These are phyloP conservation scores for Aurinia saxatilis DNA, from an alignment of 345 rosid genomes.

Conservation along the genomic window DNA sequence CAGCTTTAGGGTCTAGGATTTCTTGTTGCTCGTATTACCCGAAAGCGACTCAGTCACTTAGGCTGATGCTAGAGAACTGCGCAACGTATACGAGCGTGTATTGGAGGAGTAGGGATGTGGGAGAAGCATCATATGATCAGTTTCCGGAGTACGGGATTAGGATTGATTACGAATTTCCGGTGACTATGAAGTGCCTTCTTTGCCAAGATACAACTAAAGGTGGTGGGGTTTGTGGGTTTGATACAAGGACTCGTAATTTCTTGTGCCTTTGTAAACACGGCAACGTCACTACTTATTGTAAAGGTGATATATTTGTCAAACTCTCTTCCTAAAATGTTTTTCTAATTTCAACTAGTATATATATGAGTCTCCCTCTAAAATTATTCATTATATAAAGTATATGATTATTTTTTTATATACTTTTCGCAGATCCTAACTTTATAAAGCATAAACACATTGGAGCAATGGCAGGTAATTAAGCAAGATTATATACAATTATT, in stretches of 20 bases:
- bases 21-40: slow-evolving; percentile 89
- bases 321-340: neutral
- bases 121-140: slow-evolving; percentile 44
- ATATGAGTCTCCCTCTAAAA: neutral
- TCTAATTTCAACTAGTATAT: neutral
- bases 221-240: slow-evolving; percentile 70
- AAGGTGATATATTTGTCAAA: slow-evolving; percentile 33
- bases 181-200: slow-evolving; percentile 65
- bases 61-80: slow-evolving; percentile 82
- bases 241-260: slow-evolving; percentile 48
- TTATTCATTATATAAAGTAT: too few species aligned
- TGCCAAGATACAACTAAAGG: slow-evolving; percentile 80
- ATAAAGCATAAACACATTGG: slow-evolving; percentile 23
- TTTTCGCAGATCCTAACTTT: slow-evolving; percentile 17
- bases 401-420: neutral
- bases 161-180: slow-evolving; percentile 74
- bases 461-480: slow-evolving; percentile 22
- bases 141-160: slow-evolving; percentile 81
- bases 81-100: slow-evolving; percentile 76
- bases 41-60: slow-evolving; percentile 68
- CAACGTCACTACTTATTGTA: slow-evolving; percentile 63
- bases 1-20: slow-evolving; percentile 33
- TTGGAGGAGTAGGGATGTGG: slow-evolving; percentile 57
- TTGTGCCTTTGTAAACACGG: slow-evolving; percentile 55
- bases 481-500: neutral